Evolutionary conservation across 176 grass and related monocot species (phyloP).

Genomic region (Canna indica): DNA sequence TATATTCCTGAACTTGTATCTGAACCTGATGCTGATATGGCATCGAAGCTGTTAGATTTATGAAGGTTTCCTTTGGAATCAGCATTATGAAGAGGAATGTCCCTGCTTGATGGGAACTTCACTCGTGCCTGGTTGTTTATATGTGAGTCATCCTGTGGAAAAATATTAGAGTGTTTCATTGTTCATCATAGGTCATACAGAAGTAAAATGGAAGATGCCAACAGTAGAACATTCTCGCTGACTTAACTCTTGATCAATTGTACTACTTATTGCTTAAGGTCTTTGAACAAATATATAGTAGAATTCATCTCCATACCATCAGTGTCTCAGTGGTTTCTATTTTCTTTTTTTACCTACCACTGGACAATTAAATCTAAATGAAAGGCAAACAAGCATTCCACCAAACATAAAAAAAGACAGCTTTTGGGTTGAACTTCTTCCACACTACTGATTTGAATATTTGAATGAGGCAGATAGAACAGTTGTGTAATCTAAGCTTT

Average conservation of each 20-base stretch:
- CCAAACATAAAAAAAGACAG: background rate
- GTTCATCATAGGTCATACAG: background rate
- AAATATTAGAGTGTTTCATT: background rate
- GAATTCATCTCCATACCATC: background rate
- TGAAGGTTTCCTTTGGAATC: conserved; percentile 41
- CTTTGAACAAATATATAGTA: too few relatives aligned
- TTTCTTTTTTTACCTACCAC: background rate
- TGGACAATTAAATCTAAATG: background rate
- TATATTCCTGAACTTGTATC: conserved; percentile 71
- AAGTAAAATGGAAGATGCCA: background rate
- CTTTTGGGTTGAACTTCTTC: too few relatives aligned
- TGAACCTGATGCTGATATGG: conserved; percentile 60
- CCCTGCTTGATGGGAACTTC: conserved; percentile 60
- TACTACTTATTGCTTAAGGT: too few relatives aligned
- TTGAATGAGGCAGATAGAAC: too few relatives aligned
- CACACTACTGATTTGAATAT: too few relatives aligned
- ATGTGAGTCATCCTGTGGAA: conserved; percentile 50
- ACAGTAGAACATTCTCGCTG: background rate
- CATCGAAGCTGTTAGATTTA: conserved; percentile 76
- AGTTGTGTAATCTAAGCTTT: too few relatives aligned
- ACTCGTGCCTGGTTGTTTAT: conserved; percentile 44
- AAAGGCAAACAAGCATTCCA: background rate
- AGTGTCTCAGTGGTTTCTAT: background rate
- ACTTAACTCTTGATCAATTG: too few relatives aligned
- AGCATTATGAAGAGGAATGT: conserved; percentile 13